Percentiles rank a stretch among this genome's conserved stretches.
phyloP scores from a whole-genome alignment of 2,329 filamentous ascomycete species.

The Ophioceras dolichostomum region DNA sequence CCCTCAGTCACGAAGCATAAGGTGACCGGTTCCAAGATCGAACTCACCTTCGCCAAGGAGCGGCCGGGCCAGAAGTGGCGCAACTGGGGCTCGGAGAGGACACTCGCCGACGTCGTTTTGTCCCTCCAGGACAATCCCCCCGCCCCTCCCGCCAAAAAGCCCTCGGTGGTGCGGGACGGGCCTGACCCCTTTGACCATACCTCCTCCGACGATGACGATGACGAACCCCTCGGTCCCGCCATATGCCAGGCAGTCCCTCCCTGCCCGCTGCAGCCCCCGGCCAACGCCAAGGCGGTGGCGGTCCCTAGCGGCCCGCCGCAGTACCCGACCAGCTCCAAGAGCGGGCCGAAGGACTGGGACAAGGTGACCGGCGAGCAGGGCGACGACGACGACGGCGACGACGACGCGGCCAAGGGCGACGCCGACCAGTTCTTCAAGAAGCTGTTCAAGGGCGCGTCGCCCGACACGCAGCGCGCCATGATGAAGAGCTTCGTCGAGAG shows the following conservation, averaged over 20 bases:
- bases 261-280: no score
- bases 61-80: constrained; percentile 16
- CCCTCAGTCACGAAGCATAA: constrained; percentile 10
- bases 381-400: constrained; percentile 38
- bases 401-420: constrained; percentile 47
- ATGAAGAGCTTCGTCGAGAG: constrained; percentile 95
- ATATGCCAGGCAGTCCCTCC: no score
- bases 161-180: no score
- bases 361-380: constrained; percentile 47
- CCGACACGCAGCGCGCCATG: constrained; percentile 84
- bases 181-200: background rate
- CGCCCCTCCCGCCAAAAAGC: no score
- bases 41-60: constrained; percentile 18
- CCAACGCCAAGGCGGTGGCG: constrained; percentile 7
- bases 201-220: background rate
- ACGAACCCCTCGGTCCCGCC: no score
- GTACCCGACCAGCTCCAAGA: constrained; percentile 80
- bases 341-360: constrained; percentile 88
- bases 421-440: constrained; percentile 84
- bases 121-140: background rate
- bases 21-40: constrained; percentile 19
- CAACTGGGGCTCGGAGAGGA: constrained; percentile 15
- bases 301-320: no score
- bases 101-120: constrained; percentile 2
- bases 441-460: constrained; percentile 63